Percentiles rank a stretch among this genome's conserved stretches.
These are phyloP conservation scores for Yarrowia sp. DNA, from an alignment of 805 yeast species.

Conservation along the genomic window DNA sequence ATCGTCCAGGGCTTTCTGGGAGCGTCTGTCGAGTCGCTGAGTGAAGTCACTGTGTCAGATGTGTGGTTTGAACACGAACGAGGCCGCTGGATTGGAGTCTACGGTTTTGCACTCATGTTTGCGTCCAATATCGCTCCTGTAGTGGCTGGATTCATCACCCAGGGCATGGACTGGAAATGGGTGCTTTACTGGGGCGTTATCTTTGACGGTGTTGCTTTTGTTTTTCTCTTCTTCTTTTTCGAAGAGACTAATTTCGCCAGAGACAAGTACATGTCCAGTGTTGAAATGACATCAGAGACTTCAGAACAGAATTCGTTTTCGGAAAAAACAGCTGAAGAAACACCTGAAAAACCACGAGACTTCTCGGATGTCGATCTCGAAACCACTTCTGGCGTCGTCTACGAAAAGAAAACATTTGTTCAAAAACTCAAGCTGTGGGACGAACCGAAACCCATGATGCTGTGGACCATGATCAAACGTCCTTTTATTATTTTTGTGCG, in stretches of 20 bases:
- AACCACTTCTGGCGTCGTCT: not conserved
- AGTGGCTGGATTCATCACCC: conserved; percentile 18
- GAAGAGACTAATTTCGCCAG: conserved; percentile 25
- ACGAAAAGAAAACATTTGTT: conserved; percentile 8
- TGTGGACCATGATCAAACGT: conserved; percentile 17
- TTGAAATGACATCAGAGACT: not conserved
- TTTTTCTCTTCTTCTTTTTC: conserved; percentile 13
- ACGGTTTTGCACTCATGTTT: conserved; percentile 57
- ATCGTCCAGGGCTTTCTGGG: conserved; percentile 53
- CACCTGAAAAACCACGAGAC: not conserved
- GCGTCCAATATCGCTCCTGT: conserved; percentile 13
- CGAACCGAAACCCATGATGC: not conserved
- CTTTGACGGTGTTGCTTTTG: conserved; percentile 18
- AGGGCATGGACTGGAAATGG: conserved; percentile 27
- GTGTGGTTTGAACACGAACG: conserved; percentile 75
- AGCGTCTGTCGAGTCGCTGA: conserved; percentile 73
- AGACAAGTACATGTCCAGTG: not conserved
- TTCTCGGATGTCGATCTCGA: not conserved
- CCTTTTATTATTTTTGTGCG: conserved; percentile 4
- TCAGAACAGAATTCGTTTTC: not conserved
- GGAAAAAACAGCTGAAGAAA: not conserved
- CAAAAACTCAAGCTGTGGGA: conserved; percentile 23
- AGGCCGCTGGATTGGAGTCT: conserved; percentile 66
- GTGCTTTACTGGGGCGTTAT: conserved; percentile 24
- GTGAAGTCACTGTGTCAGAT: conserved; percentile 64